phyloP scores from a whole-genome alignment of 768 basidiomycete species.

The Amanita fuliginea region DNA sequence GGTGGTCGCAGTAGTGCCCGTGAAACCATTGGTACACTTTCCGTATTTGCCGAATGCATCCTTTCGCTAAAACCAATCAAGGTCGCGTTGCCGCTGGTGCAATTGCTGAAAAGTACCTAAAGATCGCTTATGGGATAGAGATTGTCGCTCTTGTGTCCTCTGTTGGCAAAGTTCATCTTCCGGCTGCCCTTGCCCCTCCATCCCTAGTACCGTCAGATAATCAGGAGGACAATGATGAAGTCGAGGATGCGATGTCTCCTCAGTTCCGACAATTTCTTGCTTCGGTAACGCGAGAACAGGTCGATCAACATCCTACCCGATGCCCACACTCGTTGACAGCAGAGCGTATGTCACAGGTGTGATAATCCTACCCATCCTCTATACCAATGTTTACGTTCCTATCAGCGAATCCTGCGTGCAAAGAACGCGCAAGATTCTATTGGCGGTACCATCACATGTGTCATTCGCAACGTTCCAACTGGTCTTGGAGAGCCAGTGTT shows the following conservation, averaged over 20 bases:
- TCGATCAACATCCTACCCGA: slow-evolving; percentile 78
- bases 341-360: slow-evolving; percentile 81
- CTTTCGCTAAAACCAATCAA: slow-evolving; percentile 15
- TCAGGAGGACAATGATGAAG: slow-evolving; percentile 48
- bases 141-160: slow-evolving; percentile 96
- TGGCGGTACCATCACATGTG: slow-evolving; percentile 96
- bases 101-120: slow-evolving; percentile 94
- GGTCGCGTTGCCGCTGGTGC: slow-evolving; percentile 96
- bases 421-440: slow-evolving; percentile 90
- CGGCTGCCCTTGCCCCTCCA: slow-evolving; percentile 33
- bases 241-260: slow-evolving; percentile 65
- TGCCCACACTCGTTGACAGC: slow-evolving; percentile 89
- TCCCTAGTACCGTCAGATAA: slow-evolving; percentile 22
- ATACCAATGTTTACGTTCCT: not conserved
- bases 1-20: slow-evolving; percentile 92
- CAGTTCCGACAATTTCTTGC: slow-evolving; percentile 76
- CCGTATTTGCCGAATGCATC: not conserved
- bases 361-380: not conserved
- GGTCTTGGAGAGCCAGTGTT: slow-evolving; percentile 97
- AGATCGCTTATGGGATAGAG: slow-evolving; percentile 77
- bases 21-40: slow-evolving; percentile 78
- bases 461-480: slow-evolving; percentile 81
- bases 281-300: slow-evolving; percentile 74
- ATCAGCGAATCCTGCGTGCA: slow-evolving; percentile 84
- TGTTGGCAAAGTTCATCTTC: slow-evolving; percentile 87